Base-by-base conservation (phyloP, 495 filamentous ascomycete genomes). In the Xylaria longipes region DNA sequence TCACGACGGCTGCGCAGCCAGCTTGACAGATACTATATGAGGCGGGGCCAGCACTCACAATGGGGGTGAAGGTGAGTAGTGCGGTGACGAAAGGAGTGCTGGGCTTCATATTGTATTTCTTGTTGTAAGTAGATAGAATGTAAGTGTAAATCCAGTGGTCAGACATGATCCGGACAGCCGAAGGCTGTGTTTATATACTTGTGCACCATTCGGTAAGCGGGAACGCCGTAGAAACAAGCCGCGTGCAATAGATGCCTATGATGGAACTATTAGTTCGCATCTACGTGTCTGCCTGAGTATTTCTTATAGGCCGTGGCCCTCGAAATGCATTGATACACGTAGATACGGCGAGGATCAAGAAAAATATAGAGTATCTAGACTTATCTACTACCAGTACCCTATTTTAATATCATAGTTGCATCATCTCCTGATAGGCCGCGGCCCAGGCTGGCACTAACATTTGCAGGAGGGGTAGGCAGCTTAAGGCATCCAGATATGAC, bases 1-100 rank as follows among this genome's bases (percentile, higher is more conserved):
- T 83, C 0, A 85, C 86, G 0, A 89, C 73, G 0, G 64, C 65
- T 0, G 86, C 74, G 60, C 88, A 89, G 4, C 86, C 87, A 0
- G 81, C 79, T 72, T 89, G 85, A 56, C 87, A 89, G 20, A 85
- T 66, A 0, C 82, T 86, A 65, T 88, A 87, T 22, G 73, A 81
- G 9, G 71, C 35, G 1, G 83, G 80, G 12, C 83, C 83, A 1
- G 84, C 82, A 33, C 70, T 57, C 31, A 71, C 71, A 3, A 43
- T 69, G 20, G 62, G 50, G 1, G 37, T 35, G 17, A 25, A 22
- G 4, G 65, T 65, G 54, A 75, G 65, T 17, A 57, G 2, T 27
- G 65, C 52, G 25, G 74, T 12, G 4, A 66, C 17, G 15, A 74
- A 12, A 39, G 73, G 14, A 3, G 50, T 56, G 3, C 60, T 46